Evolutionary conservation across 2,329 filamentous ascomycete species (phyloP).

Genomic region (Boeremia exigua): DNA sequence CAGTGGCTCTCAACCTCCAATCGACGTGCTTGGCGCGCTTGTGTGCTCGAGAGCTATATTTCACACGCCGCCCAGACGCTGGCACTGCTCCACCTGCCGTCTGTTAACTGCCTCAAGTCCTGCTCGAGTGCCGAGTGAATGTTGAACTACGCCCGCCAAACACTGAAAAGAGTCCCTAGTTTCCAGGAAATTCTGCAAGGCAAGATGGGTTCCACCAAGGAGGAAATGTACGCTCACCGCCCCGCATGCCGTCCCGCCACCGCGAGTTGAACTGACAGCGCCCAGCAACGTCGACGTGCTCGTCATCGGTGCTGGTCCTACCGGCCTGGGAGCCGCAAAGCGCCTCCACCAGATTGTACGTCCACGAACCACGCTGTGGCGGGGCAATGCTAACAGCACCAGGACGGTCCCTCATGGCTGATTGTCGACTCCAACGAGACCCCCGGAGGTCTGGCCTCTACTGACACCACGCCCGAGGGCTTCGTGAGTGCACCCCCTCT

Average conservation of each 20-base stretch:
- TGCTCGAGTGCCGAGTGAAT: conserved; percentile 40
- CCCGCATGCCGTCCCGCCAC: conserved; percentile 12
- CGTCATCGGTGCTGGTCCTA: conserved; percentile 96
- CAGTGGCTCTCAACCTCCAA: conserved; percentile 6
- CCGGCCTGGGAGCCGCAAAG: conserved; percentile 96
- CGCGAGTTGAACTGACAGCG: conserved; percentile 27
- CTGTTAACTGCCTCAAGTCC: conserved; percentile 23
- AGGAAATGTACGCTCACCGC: conserved; percentile 51
- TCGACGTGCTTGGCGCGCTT: conserved; percentile 37
- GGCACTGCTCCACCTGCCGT: conserved; percentile 23
- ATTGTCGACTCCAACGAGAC: conserved; percentile 92
- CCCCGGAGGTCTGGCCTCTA: conserved; percentile 93
- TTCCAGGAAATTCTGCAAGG: conserved; percentile 51
- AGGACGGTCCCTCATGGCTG: conserved; percentile 95
- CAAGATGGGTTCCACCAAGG: conserved; percentile 48
- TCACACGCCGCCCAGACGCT: conserved; percentile 23
- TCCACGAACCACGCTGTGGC: conserved; percentile 15
- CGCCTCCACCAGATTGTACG: conserved; percentile 93
- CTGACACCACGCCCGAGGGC: conserved; percentile 92
- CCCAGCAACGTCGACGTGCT: conserved; percentile 91
- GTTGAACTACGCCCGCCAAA: conserved; percentile 48
- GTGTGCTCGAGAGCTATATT: conserved; percentile 33
- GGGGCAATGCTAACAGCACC: conserved; percentile 34
- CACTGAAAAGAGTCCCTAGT: conserved; percentile 50
- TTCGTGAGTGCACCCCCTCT: conserved; percentile 72